Conservation (phyloP, 2,329 filamentous ascomycete genomes). For the Beauveria varroae region DNA sequence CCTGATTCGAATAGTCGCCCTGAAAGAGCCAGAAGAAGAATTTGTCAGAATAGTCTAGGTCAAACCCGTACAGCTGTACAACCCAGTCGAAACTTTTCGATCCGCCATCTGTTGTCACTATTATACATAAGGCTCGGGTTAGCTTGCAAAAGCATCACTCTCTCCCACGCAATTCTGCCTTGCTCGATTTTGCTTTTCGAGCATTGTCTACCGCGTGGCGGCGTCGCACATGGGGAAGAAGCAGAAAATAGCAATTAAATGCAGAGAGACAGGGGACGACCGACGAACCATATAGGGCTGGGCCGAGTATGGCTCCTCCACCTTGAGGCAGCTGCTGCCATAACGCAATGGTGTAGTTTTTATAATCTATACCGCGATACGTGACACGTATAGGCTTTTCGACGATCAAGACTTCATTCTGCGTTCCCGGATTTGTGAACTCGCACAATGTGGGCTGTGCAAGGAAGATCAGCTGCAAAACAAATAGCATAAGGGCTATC, state of each 20-base stretch:
- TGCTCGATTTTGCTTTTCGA: too few relatives aligned
- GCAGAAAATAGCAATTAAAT: background rate
- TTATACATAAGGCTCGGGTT: background rate
- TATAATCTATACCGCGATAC: background rate
- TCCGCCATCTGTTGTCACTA: slow-evolving; percentile 12
- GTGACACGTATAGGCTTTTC: background rate
- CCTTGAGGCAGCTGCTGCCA: background rate
- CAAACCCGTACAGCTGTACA: slow-evolving; percentile 13
- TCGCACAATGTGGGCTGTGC: background rate
- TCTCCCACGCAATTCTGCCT: too few relatives aligned
- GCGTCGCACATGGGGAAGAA: background rate
- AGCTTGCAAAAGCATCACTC: too few relatives aligned
- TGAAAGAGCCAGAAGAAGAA: slow-evolving; percentile 19
- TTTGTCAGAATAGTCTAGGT: slow-evolving; percentile 13
- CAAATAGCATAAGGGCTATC: background rate
- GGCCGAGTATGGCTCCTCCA: background rate
- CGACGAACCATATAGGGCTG: background rate
- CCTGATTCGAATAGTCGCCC: slow-evolving; percentile 11
- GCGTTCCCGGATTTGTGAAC: background rate
- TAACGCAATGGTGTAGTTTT: background rate
- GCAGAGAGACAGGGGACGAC: background rate
- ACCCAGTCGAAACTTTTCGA: slow-evolving; percentile 14
- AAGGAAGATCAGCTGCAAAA: background rate
- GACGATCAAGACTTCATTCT: background rate
- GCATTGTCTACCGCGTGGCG: too few relatives aligned